Evolutionary conservation across 176 grass and related monocot genomes (phyloP), one percentile per base, ranked within the genome.

Genomic region (Rhynchospora tenuis): DNA sequence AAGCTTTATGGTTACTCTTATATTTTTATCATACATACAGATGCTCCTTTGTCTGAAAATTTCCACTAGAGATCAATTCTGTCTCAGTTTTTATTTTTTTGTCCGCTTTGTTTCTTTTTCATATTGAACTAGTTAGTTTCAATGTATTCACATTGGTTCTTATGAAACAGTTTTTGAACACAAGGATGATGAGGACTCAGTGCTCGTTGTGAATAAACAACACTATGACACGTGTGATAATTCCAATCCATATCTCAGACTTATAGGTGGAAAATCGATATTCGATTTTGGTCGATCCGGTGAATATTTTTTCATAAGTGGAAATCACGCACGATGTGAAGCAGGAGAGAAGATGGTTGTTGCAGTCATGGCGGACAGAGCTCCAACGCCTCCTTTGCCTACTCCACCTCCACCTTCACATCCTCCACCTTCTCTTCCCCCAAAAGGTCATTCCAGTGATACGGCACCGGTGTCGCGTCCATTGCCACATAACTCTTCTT

Each of bases 101-200:
- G 45, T 71, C 16, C 45, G n/a, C 16, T 23, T 60, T 22, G n/a
- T 23, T 60, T 29, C 0, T 20, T 71, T 71, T 46, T 71, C 17
- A 71, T n/a, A 71, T 45, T 22, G 38, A 20, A 45, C 17, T n/a
- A 20, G 27, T 4, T 44, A 63, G 16, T 64, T 64, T 16, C 56
- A 46, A 9, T 26, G n/a, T 6, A 20, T 64, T 65, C 22, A 47
- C 51, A 46, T 3, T 28, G 2, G 15, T 65, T 43, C 29, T 80
- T 62, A 59, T 62, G 29, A 62, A 65, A 82, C 59, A 93, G 91
- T 93, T 70, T 93, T 93, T 60, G 88, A 78, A 27, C 88, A 90
- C 83, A 86, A 73, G 54, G 88, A 77, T 19, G 88, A 84, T 1
- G 31, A 14, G 17, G 84, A 88, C 67, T 87, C 88, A 1, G 88